A percentile compares a stretch with the other conserved stretches of the same genome.
Evolutionary conservation across 768 basidiomycete species (phyloP).

Genomic region (Tulasnella sp.): DNA sequence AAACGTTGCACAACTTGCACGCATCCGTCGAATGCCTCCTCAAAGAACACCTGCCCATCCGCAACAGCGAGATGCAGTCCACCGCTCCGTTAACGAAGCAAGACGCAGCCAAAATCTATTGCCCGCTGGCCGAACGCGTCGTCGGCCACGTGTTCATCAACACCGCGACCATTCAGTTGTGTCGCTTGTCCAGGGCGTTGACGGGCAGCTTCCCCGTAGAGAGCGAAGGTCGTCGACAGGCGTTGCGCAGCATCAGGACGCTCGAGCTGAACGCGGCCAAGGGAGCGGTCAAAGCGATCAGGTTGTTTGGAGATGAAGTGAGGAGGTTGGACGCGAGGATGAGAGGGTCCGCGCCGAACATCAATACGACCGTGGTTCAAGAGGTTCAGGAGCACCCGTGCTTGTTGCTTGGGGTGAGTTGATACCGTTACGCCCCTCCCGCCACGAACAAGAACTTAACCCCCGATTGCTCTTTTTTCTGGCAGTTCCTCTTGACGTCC

Average conservation of each 20-base stretch:
- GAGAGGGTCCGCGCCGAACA: not conserved
- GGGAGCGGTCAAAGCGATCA: not conserved
- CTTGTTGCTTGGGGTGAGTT: constrained; percentile 19
- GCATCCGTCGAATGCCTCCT: constrained; percentile 11
- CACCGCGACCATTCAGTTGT: constrained; percentile 23
- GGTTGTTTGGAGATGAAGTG: constrained; percentile 14
- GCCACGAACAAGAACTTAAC: not conserved
- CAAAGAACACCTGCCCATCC: constrained; percentile 10
- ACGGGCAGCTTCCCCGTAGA: not conserved
- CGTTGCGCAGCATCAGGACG: not conserved
- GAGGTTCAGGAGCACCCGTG: constrained; percentile 24
- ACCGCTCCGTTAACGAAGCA: not conserved
- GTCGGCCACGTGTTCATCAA: constrained; percentile 22
- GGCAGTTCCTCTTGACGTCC: constrained; percentile 25
- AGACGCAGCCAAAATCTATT: constrained; percentile 4
- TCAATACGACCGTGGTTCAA: not conserved
- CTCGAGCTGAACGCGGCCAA: constrained; percentile 14
- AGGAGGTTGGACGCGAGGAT: constrained; percentile 15
- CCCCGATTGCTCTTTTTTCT: no score
- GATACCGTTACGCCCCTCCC: no score
- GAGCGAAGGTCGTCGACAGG: not conserved
- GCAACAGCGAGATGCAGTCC: not conserved
- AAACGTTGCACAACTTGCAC: constrained; percentile 15
- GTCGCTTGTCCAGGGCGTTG: constrained; percentile 5
- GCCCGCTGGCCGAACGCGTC: constrained; percentile 14